Percentiles rank a stretch among this genome's conserved stretches.
phyloP scores from a whole-genome alignment of 2,329 filamentous ascomycete species.

The Bipolaris gigantea region DNA sequence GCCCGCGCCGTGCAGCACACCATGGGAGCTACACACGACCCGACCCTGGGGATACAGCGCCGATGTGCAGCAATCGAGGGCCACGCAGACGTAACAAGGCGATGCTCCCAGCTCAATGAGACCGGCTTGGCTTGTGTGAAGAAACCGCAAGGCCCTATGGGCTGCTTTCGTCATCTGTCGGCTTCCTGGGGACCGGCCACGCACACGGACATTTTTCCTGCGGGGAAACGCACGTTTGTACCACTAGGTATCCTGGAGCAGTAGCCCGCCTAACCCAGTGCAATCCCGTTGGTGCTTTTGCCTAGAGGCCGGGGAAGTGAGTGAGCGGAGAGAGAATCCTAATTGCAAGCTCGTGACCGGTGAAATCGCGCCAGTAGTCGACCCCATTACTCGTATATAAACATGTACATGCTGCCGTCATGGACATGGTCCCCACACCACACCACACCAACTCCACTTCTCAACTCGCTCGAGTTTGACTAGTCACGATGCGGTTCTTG shows the following conservation, averaged over 20 bases:
- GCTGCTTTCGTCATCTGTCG: slow-evolving; percentile 23
- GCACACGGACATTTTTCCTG: slow-evolving; percentile 21
- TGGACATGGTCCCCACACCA: slow-evolving; percentile 15
- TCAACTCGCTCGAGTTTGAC: slow-evolving; percentile 18
- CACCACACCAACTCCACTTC: slow-evolving; percentile 21
- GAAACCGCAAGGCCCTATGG: slow-evolving; percentile 6
- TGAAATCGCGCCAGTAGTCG: slow-evolving; percentile 19
- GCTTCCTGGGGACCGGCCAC: slow-evolving; percentile 31
- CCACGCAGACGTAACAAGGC: background rate
- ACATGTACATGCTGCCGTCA: slow-evolving; percentile 9
- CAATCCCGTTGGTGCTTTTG: slow-evolving; percentile 13
- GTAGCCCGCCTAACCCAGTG: slow-evolving; percentile 20
- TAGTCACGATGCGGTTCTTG: slow-evolving; percentile 33
- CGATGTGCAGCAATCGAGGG: slow-evolving; percentile 3
- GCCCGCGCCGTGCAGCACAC: slow-evolving; percentile 10
- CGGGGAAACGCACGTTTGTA: slow-evolving; percentile 28
- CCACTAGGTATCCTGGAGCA: slow-evolving; percentile 3
- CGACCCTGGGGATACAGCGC: background rate
- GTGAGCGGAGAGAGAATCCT: slow-evolving; percentile 17
- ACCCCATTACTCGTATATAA: slow-evolving; percentile 19
- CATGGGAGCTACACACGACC: background rate
- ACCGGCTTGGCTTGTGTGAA: background rate
- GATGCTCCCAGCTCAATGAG: background rate
- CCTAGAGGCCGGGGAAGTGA: slow-evolving; percentile 17
- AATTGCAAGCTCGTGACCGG: slow-evolving; percentile 23